A percentile compares a stretch with the other conserved stretches of the same genome.
Conservation (phyloP, 1,284 basidiomycete species). For the Pseudozyma thailandica region DNA sequence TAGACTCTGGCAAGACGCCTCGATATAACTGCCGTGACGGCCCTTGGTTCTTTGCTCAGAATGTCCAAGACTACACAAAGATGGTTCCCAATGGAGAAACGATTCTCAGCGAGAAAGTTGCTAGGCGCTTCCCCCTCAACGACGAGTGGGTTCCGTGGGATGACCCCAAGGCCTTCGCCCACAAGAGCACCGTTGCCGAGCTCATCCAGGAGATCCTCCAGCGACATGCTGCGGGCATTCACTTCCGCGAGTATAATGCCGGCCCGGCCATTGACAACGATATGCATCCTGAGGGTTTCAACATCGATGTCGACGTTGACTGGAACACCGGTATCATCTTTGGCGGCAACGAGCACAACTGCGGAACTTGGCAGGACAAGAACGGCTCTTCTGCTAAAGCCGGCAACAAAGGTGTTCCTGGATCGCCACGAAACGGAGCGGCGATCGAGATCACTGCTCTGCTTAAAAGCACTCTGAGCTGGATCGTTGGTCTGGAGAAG, state of each 20-base stretch:
- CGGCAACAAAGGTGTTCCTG: constrained; percentile 91
- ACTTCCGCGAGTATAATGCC: constrained; percentile 95
- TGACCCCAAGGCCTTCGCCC: constrained; percentile 75
- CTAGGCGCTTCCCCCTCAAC: constrained; percentile 89
- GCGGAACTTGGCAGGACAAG: constrained; percentile 67
- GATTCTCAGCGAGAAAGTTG: constrained; percentile 83
- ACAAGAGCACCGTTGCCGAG: constrained; percentile 78
- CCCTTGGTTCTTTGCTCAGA: constrained; percentile 98
- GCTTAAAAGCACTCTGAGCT: constrained; percentile 88
- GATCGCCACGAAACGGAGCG: constrained; percentile 93
- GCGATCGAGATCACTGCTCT: constrained; percentile 95
- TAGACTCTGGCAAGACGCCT: constrained; percentile 58
- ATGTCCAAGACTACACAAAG: constrained; percentile 90
- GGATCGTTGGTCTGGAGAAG: constrained; percentile 79
- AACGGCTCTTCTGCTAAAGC: constrained; percentile 72
- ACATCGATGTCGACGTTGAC: constrained; percentile 91
- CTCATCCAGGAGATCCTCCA: constrained; percentile 96
- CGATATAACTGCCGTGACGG: constrained; percentile 88
- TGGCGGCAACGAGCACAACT: constrained; percentile 77
- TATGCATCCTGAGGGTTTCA: constrained; percentile 91
- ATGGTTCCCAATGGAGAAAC: constrained; percentile 85
- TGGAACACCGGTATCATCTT: constrained; percentile 91
- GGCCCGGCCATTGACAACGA: constrained; percentile 94
- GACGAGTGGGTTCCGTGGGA: constrained; percentile 94
- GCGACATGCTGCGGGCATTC: constrained; percentile 89